Evolutionary conservation across 2,329 filamentous ascomycete genomes (phyloP).

Genomic region (Aspergillus unguis): DNA sequence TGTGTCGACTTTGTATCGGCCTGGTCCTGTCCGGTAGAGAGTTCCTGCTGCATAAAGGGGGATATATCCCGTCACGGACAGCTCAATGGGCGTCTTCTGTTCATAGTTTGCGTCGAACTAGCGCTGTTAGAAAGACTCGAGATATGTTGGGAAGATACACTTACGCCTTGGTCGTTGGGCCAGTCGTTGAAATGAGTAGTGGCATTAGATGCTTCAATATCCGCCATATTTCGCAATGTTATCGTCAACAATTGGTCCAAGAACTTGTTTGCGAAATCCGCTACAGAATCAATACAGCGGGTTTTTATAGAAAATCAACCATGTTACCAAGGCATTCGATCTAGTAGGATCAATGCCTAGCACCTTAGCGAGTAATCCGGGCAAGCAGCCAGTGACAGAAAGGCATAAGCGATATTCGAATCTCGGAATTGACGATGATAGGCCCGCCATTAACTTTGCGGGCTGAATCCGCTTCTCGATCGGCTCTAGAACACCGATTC

Average conservation of each 20-base stretch:
- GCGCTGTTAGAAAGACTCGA: slow-evolving; percentile 10
- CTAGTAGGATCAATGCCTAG: no score
- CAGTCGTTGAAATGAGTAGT: slow-evolving; percentile 42
- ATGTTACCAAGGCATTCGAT: no score
- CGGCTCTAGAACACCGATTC: no score
- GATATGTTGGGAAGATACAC: slow-evolving; percentile 14
- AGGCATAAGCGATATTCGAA: no score
- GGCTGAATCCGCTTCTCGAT: no score
- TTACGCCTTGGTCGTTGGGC: slow-evolving; percentile 52
- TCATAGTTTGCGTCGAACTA: slow-evolving; percentile 68
- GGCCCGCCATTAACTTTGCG: no score
- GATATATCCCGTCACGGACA: slow-evolving; percentile 63
- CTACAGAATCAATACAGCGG: no score
- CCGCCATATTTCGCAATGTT: background rate
- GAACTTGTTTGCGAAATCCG: background rate
- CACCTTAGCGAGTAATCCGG: no score
- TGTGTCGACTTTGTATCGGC: slow-evolving; percentile 61
- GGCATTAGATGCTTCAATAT: background rate
- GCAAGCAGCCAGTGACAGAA: no score
- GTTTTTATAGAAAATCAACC: no score
- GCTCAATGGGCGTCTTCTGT: slow-evolving; percentile 61
- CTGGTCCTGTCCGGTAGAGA: slow-evolving; percentile 72
- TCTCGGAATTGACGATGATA: no score
- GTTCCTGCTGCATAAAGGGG: slow-evolving; percentile 68
- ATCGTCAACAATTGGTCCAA: background rate